Base-by-base conservation (phyloP, 495 filamentous ascomycete genomes). In the Penicillium dipodomyicola region DNA sequence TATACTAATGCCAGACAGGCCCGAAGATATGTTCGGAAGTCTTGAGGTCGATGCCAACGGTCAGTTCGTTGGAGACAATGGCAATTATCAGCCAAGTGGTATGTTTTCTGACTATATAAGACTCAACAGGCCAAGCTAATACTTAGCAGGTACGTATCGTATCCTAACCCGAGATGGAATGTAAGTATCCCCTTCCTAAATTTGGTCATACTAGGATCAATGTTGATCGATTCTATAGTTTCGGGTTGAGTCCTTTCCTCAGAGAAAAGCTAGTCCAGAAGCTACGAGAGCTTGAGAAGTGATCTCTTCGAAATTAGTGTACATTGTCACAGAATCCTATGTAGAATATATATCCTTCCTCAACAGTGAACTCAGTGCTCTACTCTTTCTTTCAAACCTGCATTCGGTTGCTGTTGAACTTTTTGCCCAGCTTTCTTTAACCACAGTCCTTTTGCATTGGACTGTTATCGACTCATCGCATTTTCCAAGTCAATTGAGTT, bases 11-110 rank as follows among this genome's bases (percentile, higher is more conserved):
- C 17, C 52, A 5, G 44, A 53, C 37, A 78, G 81, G 79, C 83
- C 84, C 0, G 92, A 96, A 71, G 91, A 97, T 74, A 97, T 97
- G 54, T 86, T 97, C 64, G 93, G 93, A 32, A 96, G 92, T 65
- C 78, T 96, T 46, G 87, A 94, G 67, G 89, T 96, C 10, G 87
- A 96, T 77, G 82, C 80, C 4, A 59, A 80, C 19, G 93, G 93
- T 2, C 73, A 82, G n/a, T 89, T 96, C 65, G 81, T 85, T 15
- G 83, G 72, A 17, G 77, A 71, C 0, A 67, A 76, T 57, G 84
- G 84, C 37, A 81, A 78, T 32, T 87, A 84, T 71, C 82, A 85
- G 65, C 58, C 71, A 4, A 82, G 79, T 68, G 84, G 84, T 72
- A 83, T 70, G 65, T 3, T 11, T 20, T 23, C 7, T 4, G 20